Evolutionary conservation across 768 basidiomycete species (phyloP).

Genomic region (Solioccasus polychromus): DNA sequence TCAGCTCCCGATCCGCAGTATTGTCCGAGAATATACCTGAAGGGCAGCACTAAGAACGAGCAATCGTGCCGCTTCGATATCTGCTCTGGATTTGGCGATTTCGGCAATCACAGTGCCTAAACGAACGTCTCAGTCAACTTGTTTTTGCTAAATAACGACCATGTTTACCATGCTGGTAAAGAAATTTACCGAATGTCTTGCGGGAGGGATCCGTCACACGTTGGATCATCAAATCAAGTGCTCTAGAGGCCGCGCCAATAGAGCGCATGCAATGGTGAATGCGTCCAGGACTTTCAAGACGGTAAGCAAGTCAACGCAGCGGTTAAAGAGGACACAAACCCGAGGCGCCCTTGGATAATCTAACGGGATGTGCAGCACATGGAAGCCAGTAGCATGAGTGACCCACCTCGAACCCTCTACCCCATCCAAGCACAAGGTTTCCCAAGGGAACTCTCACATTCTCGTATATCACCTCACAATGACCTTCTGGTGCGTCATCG

Average conservation of each 20-base stretch:
- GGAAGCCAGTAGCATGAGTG: background rate
- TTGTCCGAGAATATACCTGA: constrained; percentile 46
- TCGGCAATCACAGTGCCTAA: constrained; percentile 85
- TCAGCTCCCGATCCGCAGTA: constrained; percentile 2
- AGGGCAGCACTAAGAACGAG: constrained; percentile 90
- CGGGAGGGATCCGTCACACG: constrained; percentile 89
- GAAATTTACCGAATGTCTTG: constrained; percentile 91
- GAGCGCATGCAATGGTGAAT: constrained; percentile 98
- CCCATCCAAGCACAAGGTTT: constrained; percentile 90
- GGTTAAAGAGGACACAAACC: constrained; percentile 43
- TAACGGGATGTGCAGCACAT: constrained; percentile 19
- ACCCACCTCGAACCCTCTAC: constrained; percentile 85
- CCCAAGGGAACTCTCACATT: constrained; percentile 85
- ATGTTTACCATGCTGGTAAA: constrained; percentile 81
- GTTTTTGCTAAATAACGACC: background rate
- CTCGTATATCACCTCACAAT: constrained; percentile 92
- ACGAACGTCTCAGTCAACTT: background rate
- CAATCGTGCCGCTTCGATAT: constrained; percentile 85
- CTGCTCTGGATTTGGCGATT: constrained; percentile 88
- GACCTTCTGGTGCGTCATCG: constrained; percentile 95
- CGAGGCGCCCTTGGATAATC: constrained; percentile 95
- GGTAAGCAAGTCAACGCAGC: background rate
- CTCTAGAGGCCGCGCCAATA: constrained; percentile 81
- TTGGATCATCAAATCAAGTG: constrained; percentile 84
- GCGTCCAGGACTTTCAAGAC: constrained; percentile 71